Conservation (phyloP, 768 basidiomycete genomes). For the Hygrocybe punicea region DNA sequence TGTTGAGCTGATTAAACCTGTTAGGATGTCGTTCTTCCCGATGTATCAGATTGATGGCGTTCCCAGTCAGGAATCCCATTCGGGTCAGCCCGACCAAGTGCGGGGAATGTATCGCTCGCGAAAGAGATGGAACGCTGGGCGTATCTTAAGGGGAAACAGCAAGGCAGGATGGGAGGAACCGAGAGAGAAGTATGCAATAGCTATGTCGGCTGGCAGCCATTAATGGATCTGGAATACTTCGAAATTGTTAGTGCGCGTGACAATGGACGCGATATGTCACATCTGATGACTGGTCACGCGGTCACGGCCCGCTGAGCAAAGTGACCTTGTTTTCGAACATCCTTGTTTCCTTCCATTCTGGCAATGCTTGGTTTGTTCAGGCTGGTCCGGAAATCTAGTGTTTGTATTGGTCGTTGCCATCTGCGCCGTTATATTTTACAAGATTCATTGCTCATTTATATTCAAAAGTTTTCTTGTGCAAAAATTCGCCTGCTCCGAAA, state of each 20-base stretch:
- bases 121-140: slow-evolving; percentile 25
- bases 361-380: no score
- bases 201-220: neutral
- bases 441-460: no score
- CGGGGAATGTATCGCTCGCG: slow-evolving; percentile 38
- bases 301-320: no score
- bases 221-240: neutral
- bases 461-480: neutral
- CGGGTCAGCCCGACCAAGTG: slow-evolving; percentile 57
- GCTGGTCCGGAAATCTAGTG: no score
- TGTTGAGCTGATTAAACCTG: slow-evolving; percentile 2
- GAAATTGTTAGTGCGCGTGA: neutral
- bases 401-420: no score
- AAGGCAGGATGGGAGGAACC: neutral
- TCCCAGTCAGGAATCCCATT: slow-evolving; percentile 68
- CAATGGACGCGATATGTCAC: neutral
- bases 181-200: neutral
- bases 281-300: neutral
- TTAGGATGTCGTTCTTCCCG: slow-evolving; percentile 52
- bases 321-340: slow-evolving; percentile 4
- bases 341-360: neutral
- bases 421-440: no score
- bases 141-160: neutral
- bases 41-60: slow-evolving; percentile 64
- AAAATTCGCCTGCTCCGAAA: neutral